Conservation (phyloP, 139 green algal species). For the Volvox africanus region DNA sequence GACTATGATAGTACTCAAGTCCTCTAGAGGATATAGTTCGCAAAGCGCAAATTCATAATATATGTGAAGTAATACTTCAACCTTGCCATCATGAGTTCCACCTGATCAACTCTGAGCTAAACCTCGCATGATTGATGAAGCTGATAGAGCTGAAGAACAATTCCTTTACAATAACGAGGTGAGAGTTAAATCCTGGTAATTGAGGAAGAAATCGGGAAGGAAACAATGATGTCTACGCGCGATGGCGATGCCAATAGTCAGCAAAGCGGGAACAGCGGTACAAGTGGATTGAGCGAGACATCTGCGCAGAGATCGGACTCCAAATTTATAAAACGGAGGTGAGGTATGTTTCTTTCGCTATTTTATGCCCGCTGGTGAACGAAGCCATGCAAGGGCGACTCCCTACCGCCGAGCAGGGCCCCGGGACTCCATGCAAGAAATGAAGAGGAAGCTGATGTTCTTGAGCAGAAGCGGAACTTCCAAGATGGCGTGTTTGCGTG, state of each 20-base stretch:
- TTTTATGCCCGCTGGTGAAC: background rate
- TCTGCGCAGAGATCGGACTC: conserved; percentile 13
- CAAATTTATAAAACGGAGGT: conserved; percentile 16
- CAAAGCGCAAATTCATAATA: too few relatives aligned
- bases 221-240: background rate
- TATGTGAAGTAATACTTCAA: too few relatives aligned
- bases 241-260: background rate
- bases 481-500: conserved; percentile 25
- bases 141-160: too few relatives aligned
- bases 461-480: conserved; percentile 28
- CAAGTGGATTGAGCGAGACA: background rate
- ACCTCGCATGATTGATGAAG: too few relatives aligned
- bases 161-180: too few relatives aligned
- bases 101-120: too few relatives aligned
- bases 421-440: background rate
- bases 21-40: too few relatives aligned
- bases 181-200: too few relatives aligned
- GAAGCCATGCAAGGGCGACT: too few relatives aligned
- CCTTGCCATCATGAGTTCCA: too few relatives aligned
- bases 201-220: too few relatives aligned
- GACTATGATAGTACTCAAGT: too few relatives aligned
- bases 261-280: conserved; percentile 7
- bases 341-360: background rate
- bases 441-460: conserved; percentile 13
- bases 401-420: background rate